Percentiles rank a stretch among this genome's conserved stretches.
Conservation (phyloP, 192 early-diverging fungal genomes). For the Backusella tarrabulga region DNA sequence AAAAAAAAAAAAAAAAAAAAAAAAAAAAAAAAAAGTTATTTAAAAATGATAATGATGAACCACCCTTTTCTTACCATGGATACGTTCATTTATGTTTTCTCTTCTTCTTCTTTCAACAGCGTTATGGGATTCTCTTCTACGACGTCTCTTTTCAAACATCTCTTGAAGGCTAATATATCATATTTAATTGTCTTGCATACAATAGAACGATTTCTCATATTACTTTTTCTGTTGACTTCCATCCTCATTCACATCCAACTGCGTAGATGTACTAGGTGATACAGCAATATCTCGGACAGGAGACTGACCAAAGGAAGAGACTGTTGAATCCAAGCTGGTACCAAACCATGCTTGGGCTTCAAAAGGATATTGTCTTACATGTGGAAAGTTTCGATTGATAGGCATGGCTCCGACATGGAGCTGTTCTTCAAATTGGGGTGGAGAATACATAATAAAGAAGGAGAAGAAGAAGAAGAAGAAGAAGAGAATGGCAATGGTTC, state of each 20-base stretch:
- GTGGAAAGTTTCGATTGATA: neutral
- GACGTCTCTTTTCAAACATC: slow-evolving; percentile 28
- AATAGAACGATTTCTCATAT: neutral
- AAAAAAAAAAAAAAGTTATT: neutral
- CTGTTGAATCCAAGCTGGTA: slow-evolving; percentile 28
- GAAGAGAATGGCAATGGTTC: no score
- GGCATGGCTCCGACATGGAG: neutral
- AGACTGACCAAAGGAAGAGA: slow-evolving; percentile 29
- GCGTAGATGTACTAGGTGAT: slow-evolving; percentile 25
- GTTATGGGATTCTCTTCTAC: slow-evolving; percentile 33
- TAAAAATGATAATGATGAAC: no score
- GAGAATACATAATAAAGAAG: neutral
- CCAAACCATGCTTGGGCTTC: slow-evolving; percentile 19
- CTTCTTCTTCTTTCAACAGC: slow-evolving; percentile 28
- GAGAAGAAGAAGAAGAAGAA: neutral
- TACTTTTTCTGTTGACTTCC: slow-evolving; percentile 33
- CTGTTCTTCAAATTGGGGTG: neutral
- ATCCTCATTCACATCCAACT: slow-evolving; percentile 31
- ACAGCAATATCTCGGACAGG: slow-evolving; percentile 16
- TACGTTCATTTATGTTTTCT: slow-evolving; percentile 29
- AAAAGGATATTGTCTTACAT: neutral
- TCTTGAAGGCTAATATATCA: slow-evolving; percentile 11
- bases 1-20: no score
- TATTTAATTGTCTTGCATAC: neutral
- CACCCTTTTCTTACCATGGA: slow-evolving; percentile 12